phyloP scores from a whole-genome alignment of 2,329 filamentous ascomycete genomes.

The Aureobasidium sp. region DNA sequence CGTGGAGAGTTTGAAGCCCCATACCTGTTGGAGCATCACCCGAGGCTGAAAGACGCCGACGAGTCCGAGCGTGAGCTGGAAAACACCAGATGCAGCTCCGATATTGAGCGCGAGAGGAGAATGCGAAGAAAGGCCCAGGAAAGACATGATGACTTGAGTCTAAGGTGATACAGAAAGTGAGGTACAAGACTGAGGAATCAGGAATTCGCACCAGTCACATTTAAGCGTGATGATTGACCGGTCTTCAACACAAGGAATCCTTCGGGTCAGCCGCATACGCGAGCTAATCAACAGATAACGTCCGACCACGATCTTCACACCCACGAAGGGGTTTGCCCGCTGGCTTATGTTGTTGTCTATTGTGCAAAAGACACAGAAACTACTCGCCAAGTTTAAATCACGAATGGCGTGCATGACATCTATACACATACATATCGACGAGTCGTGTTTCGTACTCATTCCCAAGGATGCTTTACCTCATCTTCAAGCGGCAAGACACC shows the following conservation, averaged over 20 bases:
- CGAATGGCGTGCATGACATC: not conserved
- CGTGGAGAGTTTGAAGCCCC: not conserved
- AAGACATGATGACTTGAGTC: not conserved
- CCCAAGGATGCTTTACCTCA: conserved; percentile 23
- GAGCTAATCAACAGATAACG: not conserved
- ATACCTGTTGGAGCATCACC: not conserved
- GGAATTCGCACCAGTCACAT: not conserved
- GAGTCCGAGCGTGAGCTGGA: conserved; percentile 8
- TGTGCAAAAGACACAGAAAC: not conserved
- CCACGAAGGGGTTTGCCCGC: too few relatives aligned
- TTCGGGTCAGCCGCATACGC: not conserved
- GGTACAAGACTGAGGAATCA: not conserved
- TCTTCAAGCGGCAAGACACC: conserved; percentile 38
- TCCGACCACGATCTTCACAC: not conserved
- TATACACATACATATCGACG: not conserved
- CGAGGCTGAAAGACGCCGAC: not conserved
- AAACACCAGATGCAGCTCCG: not conserved
- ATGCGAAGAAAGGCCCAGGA: not conserved
- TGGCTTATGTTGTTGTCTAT: not conserved
- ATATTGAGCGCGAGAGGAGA: not conserved
- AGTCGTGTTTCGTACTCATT: not conserved
- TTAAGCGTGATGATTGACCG: not conserved
- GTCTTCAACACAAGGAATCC: not conserved
- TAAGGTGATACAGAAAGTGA: not conserved
- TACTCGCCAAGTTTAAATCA: not conserved